phyloP scores from a whole-genome alignment of 1,139 yeast genomes.

The Kurtzmaniella quercitrusa region DNA sequence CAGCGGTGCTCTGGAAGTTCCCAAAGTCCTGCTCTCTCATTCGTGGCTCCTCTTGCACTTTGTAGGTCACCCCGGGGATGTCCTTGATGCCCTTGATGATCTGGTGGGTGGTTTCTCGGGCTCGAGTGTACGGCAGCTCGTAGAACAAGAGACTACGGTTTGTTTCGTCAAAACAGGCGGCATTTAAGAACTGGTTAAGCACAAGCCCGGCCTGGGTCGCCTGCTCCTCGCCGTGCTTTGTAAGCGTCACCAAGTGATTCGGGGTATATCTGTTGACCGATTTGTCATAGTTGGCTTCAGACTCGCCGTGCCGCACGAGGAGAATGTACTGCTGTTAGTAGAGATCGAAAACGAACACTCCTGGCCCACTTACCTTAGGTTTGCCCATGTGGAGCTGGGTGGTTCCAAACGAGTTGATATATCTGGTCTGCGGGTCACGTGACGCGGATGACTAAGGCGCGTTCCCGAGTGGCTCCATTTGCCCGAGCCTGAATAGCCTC shows the following conservation, averaged over 20 bases:
- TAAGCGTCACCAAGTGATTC: slow-evolving; percentile 72
- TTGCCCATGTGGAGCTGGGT: slow-evolving; percentile 1
- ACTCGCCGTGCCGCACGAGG: slow-evolving; percentile 85
- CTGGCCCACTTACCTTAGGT: slow-evolving; percentile 3
- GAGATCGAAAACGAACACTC: neutral
- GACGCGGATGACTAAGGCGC: neutral
- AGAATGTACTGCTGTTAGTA: slow-evolving; percentile 52
- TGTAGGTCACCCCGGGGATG: slow-evolving; percentile 43
- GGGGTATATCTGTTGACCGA: slow-evolving; percentile 70
- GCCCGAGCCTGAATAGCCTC: too few species aligned
- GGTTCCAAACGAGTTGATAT: neutral
- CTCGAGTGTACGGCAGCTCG: slow-evolving; percentile 79
- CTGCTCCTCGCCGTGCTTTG: slow-evolving; percentile 62
- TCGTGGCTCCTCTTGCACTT: slow-evolving; percentile 78
- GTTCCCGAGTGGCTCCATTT: neutral
- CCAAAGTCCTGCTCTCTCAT: slow-evolving; percentile 95
- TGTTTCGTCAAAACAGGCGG: slow-evolving; percentile 35
- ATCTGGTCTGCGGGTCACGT: neutral
- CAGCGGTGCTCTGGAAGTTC: slow-evolving; percentile 75
- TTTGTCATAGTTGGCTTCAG: slow-evolving; percentile 84
- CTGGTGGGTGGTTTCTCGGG: slow-evolving; percentile 75
- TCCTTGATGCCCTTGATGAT: slow-evolving; percentile 58
- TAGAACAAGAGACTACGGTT: slow-evolving; percentile 49
- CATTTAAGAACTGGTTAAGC: slow-evolving; percentile 47
- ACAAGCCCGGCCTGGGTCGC: slow-evolving; percentile 66